Conservation (phyloP, 2,329 filamentous ascomycete genomes). For the Xylariales sp. region DNA sequence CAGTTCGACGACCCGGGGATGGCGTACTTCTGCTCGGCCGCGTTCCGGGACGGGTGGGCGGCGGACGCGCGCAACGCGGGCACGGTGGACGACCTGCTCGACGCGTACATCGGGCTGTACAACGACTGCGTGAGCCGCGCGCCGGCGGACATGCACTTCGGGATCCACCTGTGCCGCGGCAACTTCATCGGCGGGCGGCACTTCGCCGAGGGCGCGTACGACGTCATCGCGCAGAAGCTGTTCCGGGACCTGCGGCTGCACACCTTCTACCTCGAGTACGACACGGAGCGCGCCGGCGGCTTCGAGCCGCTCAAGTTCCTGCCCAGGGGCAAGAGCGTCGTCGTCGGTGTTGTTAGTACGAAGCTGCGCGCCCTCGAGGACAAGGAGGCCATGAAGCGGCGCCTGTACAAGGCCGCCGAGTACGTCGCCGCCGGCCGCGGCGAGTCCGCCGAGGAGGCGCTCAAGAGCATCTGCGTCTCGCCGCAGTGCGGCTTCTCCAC, state of each 20-base stretch:
- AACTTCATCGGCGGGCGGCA: slow-evolving; percentile 75
- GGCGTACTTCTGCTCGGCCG: slow-evolving; percentile 78
- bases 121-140: slow-evolving; percentile 75
- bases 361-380: slow-evolving; percentile 72
- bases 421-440: slow-evolving; percentile 76
- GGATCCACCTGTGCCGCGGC: slow-evolving; percentile 78
- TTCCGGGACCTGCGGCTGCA: slow-evolving; percentile 72
- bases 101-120: slow-evolving; percentile 81
- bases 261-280: slow-evolving; percentile 78
- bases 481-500: slow-evolving; percentile 81
- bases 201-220: slow-evolving; percentile 75
- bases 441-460: slow-evolving; percentile 72
- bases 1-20: slow-evolving; percentile 76
- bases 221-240: slow-evolving; percentile 73
- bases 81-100: slow-evolving; percentile 76
- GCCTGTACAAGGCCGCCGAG: slow-evolving; percentile 70
- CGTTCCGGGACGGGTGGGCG: slow-evolving; percentile 77
- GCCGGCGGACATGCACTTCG: slow-evolving; percentile 78
- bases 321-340: slow-evolving; percentile 71
- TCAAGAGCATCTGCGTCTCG: slow-evolving; percentile 75
- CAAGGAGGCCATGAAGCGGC: slow-evolving; percentile 70
- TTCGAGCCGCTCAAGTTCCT: slow-evolving; percentile 73
- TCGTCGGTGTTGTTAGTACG: slow-evolving; percentile 72
- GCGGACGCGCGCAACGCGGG: slow-evolving; percentile 75
- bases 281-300: slow-evolving; percentile 71